Percentiles rank a stretch among this genome's conserved stretches.
These are phyloP conservation scores for Ciborinia camelliae DNA, from an alignment of 2,329 filamentous ascomycete species.

Conservation along the genomic window DNA sequence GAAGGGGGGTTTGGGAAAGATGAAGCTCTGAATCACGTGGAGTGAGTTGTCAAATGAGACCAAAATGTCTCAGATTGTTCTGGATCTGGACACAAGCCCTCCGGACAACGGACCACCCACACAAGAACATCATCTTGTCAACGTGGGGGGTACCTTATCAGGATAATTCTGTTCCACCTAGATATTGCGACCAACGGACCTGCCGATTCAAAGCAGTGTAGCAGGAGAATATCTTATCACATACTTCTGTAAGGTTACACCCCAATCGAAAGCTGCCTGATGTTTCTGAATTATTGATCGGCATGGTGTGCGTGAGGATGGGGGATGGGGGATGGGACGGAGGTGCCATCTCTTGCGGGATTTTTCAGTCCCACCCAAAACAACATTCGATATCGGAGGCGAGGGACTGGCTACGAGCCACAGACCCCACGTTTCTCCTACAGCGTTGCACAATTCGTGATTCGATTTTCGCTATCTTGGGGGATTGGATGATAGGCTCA, in stretches of 20 bases:
- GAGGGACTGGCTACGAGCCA: constrained; percentile 9
- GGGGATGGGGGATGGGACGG: not conserved
- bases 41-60: not conserved
- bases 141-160: constrained; percentile 6
- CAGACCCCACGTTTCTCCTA: constrained; percentile 13
- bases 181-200: not conserved
- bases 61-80: not conserved
- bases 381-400: constrained; percentile 16
- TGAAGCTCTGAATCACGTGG: not conserved
- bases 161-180: not conserved
- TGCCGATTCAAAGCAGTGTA: constrained; percentile 11
- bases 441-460: constrained; percentile 10
- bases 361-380: constrained; percentile 1
- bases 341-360: constrained; percentile 1
- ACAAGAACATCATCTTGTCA: not conserved
- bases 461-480: constrained; percentile 11
- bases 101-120: not conserved
- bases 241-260: not conserved
- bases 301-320: not conserved
- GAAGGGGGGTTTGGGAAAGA: not conserved
- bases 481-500: not conserved
- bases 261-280: not conserved
- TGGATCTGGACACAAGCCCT: not conserved
- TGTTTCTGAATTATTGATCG: not conserved
- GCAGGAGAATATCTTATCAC: constrained; percentile 1